A percentile compares a stretch with the other conserved stretches of the same genome.
phyloP scores from a whole-genome alignment of 805 yeast species.

The Ogataea pignaliae region DNA sequence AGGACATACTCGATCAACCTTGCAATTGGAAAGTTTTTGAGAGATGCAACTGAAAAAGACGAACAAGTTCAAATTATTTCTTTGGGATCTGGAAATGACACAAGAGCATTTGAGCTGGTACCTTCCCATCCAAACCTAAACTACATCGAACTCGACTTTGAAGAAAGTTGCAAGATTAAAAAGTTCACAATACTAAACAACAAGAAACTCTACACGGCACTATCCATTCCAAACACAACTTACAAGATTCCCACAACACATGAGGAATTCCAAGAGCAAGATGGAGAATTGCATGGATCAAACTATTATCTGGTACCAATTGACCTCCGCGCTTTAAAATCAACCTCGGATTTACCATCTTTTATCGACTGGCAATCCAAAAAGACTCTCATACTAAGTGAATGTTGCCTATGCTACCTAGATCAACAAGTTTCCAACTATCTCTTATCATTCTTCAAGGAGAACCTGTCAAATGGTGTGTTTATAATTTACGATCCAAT shows the following conservation, averaged over 20 bases:
- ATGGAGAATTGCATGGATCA: constrained; percentile 31
- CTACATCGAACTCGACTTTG: constrained; percentile 65
- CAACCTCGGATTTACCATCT: constrained; percentile 2
- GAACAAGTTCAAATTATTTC: constrained; percentile 51
- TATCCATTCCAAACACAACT: constrained; percentile 14
- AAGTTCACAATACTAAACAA: constrained; percentile 39
- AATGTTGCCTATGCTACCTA: constrained; percentile 73
- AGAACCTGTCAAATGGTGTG: constrained; percentile 20
- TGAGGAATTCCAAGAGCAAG: constrained; percentile 22
- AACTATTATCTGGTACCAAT: constrained; percentile 50
- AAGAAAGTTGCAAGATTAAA: constrained; percentile 48
- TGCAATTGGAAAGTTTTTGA: constrained; percentile 39
- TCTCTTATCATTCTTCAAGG: constrained; percentile 41
- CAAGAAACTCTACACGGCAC: constrained; percentile 24
- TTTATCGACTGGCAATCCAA: constrained; percentile 19
- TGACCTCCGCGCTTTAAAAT: constrained; percentile 44
- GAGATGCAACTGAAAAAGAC: constrained; percentile 11
- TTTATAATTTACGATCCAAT: constrained; percentile 67
- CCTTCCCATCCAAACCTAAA: constrained; percentile 28
- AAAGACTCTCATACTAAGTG: constrained; percentile 65
- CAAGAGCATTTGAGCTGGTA: constrained; percentile 54
- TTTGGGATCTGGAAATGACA: constrained; percentile 80
- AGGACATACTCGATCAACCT: constrained; percentile 51
- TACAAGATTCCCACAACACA: constrained; percentile 6
- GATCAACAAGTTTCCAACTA: constrained; percentile 43